Evolutionary conservation across 305 asterid species (phyloP).

Genomic region (Fraxinus greggii): DNA sequence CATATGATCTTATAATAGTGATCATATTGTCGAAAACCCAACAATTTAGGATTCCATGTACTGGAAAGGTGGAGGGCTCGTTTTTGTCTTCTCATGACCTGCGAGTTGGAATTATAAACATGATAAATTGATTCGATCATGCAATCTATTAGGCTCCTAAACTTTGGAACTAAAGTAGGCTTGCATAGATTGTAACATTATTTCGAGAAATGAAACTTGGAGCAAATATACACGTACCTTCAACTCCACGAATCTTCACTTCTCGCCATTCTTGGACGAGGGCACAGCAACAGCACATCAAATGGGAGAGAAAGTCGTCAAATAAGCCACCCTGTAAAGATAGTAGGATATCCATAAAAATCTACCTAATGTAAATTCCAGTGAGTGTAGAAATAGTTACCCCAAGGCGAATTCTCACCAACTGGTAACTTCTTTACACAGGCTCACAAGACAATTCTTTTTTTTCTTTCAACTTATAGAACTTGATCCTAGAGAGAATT

Average conservation of each 20-base stretch:
- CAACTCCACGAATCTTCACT: constrained; percentile 61
- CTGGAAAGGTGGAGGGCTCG: constrained; percentile 59
- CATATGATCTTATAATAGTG: not conserved
- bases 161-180: not conserved
- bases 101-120: constrained; percentile 20
- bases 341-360: constrained; percentile 3
- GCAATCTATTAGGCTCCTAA: not conserved
- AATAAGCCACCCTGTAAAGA: constrained; percentile 61
- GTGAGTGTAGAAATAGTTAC: not conserved
- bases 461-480: not conserved
- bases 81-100: constrained; percentile 55
- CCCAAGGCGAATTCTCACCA: not conserved
- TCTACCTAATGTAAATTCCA: not conserved
- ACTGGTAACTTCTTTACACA: not conserved
- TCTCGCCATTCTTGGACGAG: constrained; percentile 89
- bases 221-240: constrained; percentile 41
- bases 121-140: constrained; percentile 8
- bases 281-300: constrained; percentile 94
- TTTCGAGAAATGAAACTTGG: not conserved
- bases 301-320: constrained; percentile 83
- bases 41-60: constrained; percentile 59
- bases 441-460: not conserved
- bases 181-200: not conserved
- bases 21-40: not conserved
- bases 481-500: not conserved